Base-by-base conservation (phyloP, 306 rosid genomes). In the Vigna mungo region DNA sequence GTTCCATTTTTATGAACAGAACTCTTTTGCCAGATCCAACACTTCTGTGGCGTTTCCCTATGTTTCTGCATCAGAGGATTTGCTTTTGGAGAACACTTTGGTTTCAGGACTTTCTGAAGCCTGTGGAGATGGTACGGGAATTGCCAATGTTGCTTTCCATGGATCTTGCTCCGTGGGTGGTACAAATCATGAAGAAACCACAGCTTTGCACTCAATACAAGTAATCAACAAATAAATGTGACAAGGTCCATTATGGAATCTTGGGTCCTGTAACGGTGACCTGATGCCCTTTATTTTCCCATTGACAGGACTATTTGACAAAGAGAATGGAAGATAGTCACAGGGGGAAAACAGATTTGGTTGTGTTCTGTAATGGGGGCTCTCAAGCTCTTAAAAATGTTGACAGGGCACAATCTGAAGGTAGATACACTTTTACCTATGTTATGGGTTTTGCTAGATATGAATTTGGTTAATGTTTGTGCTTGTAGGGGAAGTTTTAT, bases 41-140 rank as follows among this genome's bases (percentile, higher is more conserved):
- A 88, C 90, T 66, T 95, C 98, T 78, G 77, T 92, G 88, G 97
- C 97, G 27, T 92, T 92, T 86, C 98, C 98, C 21, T 95, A 92
- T 82, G 86, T 95, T 77, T 85, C 90, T 76, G 84, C 91, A 62
- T 85, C 96, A 48, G 93, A 88, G 84, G 87, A 84, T 43, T 93
- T 84, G 79, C 53, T 83, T 27, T 72, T 92, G 77, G 96, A 85
- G 82, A 86, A 84, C 34, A 82, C 68, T 10, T 74, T 92, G 89
- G 89, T 95, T 70, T 83, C 87, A 30, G 98, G 93, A 84, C 87
- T 95, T 64, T 63, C 86, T n/a, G 89, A 92, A 85, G 87, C 85
- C 18, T 92, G 98, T 75, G 97, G 89, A 85, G 88, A 84, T 62
- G 84, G 78, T 81, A 81, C 84, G 55, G 90, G 78, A 68, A 86